Evolutionary conservation across 176 grass and related monocot species (phyloP).

Genomic region (Phoenix dactylifera): DNA sequence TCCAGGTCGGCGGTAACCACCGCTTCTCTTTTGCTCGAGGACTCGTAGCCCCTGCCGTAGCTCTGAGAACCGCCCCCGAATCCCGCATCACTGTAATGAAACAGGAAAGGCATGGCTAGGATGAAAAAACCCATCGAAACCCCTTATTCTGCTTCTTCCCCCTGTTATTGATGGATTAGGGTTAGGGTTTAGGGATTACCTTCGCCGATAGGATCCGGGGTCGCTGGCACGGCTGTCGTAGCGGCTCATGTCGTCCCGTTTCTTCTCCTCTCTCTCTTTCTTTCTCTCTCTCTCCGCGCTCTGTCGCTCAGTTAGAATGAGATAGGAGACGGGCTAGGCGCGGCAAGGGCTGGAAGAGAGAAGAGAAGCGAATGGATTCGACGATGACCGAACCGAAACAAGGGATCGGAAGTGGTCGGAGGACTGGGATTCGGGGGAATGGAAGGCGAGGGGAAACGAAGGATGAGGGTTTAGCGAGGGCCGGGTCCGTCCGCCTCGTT

Average conservation of each 20-base stretch:
- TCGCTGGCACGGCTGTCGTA: slow-evolving; percentile 76
- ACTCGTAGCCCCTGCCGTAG: slow-evolving; percentile 8
- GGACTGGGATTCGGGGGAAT: too few relatives aligned
- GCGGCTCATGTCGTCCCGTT: slow-evolving; percentile 48
- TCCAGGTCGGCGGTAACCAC: slow-evolving; percentile 50
- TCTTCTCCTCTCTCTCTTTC: too few relatives aligned
- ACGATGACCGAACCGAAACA: too few relatives aligned
- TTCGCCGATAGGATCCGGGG: slow-evolving; percentile 70
- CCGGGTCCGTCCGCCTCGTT: too few relatives aligned
- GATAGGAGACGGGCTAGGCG: too few relatives aligned
- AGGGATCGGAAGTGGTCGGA: too few relatives aligned
- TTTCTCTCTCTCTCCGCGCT: too few relatives aligned
- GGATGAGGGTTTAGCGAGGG: too few relatives aligned
- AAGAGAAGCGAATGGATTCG: too few relatives aligned
- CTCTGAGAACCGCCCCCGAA: slow-evolving; percentile 13
- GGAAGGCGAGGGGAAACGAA: too few relatives aligned
- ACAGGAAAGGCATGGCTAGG: neutral
- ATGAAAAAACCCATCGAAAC: neutral
- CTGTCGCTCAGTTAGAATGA: too few relatives aligned
- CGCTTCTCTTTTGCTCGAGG: slow-evolving; percentile 43
- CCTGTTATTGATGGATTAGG: neutral
- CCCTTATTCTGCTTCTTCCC: neutral
- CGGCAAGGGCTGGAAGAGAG: too few relatives aligned
- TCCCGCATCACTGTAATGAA: slow-evolving; percentile 46
- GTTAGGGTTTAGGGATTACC: slow-evolving; percentile 31